Evolutionary conservation across 2,329 filamentous ascomycete genomes (phyloP).

Genomic region (Lecanicillium sp.): DNA sequence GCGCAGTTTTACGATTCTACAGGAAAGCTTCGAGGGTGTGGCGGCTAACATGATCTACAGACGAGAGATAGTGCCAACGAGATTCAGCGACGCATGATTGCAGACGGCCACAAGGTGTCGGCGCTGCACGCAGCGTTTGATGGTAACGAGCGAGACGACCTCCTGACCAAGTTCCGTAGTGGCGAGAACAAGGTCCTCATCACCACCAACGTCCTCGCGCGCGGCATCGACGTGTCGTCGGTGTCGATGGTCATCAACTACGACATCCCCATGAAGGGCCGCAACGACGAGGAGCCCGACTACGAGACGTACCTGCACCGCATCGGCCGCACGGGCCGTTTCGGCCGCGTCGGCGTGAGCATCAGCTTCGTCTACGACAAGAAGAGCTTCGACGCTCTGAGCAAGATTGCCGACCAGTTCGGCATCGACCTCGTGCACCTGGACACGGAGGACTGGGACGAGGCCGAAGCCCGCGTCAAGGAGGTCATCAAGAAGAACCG

Average conservation of each 20-base stretch:
- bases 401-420: conserved; percentile 74
- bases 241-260: conserved; percentile 99
- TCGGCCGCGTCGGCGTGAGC: conserved; percentile 91
- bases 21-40: neutral
- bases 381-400: conserved; percentile 72
- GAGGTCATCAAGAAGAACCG: conserved; percentile 68
- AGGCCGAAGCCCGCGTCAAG: conserved; percentile 77
- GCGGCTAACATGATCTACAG: conserved; percentile 38
- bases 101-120: conserved; percentile 86
- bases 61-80: conserved; percentile 78
- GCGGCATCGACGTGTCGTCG: conserved; percentile 85
- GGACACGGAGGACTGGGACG: conserved; percentile 84
- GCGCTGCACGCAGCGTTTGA: conserved; percentile 86
- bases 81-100: conserved; percentile 79
- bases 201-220: conserved; percentile 92
- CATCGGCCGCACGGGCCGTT: conserved; percentile 93
- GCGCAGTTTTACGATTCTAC: conserved; percentile 21
- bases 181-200: conserved; percentile 93
- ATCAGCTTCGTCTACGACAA: conserved; percentile 91
- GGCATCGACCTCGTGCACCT: conserved; percentile 75
- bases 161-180: conserved; percentile 80
- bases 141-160: conserved; percentile 70
- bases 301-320: conserved; percentile 95
- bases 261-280: conserved; percentile 70
- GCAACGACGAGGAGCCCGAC: conserved; percentile 76